These are phyloP conservation scores for Lyophyllum atratum DNA, from an alignment of 768 basidiomycete genomes.

Conservation along the genomic window DNA sequence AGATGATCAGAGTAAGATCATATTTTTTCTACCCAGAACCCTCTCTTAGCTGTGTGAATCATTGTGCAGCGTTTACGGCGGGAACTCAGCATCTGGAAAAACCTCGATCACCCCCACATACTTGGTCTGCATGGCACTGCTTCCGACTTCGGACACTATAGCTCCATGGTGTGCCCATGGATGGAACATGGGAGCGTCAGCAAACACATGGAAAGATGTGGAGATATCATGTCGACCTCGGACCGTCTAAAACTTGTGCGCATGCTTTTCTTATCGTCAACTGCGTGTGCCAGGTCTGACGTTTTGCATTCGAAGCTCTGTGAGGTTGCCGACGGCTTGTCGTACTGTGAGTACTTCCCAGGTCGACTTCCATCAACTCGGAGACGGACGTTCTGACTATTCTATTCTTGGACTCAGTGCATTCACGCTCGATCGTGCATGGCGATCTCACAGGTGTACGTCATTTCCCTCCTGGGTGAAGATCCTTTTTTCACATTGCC, in stretches of 20 bases:
- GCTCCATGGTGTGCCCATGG: slow-evolving; percentile 44
- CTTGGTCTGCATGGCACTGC: slow-evolving; percentile 36
- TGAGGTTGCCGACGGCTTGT: slow-evolving; percentile 40
- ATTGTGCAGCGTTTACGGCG: slow-evolving; percentile 30
- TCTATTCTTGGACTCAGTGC: slow-evolving; percentile 25
- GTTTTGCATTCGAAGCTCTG: slow-evolving; percentile 26
- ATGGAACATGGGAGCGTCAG: slow-evolving; percentile 38
- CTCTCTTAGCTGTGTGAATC: not conserved
- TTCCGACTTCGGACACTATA: slow-evolving; percentile 38
- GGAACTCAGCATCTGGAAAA: slow-evolving; percentile 40
- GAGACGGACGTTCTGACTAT: not conserved
- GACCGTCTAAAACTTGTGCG: slow-evolving; percentile 38
- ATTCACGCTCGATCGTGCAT: slow-evolving; percentile 39
- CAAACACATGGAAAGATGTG: slow-evolving; percentile 37
- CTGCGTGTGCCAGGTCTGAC: not conserved
- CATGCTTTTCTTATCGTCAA: not conserved
- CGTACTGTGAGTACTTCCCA: slow-evolving; percentile 37
- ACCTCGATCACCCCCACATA: slow-evolving; percentile 40
- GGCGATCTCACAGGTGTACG: slow-evolving; percentile 45
- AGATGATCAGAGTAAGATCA: slow-evolving; percentile 29
- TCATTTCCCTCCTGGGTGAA: not conserved
- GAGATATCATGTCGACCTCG: slow-evolving; percentile 34
- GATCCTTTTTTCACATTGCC: slow-evolving; percentile 6
- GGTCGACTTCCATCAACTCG: not conserved
- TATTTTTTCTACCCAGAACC: not conserved